phyloP scores from a whole-genome alignment of 2,329 filamentous ascomycete genomes.

The Trichophyton schoenleinii region DNA sequence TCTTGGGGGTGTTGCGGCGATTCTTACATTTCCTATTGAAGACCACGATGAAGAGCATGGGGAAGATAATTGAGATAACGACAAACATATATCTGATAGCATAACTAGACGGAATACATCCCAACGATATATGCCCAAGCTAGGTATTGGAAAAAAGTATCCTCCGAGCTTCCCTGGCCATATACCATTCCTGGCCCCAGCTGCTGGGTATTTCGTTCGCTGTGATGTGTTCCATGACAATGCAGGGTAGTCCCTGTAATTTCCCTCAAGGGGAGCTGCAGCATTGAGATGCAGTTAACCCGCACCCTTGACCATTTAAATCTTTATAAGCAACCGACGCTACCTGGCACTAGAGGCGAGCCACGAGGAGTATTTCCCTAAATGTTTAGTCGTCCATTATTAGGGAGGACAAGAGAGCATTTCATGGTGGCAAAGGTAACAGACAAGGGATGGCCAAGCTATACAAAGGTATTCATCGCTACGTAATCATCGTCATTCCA shows the following conservation, averaged over 20 bases:
- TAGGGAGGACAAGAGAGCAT: background rate
- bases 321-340: background rate
- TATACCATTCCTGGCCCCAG: background rate
- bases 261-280: background rate
- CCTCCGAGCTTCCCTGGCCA: background rate
- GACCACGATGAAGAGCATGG: conserved; percentile 63
- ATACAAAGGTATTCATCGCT: background rate
- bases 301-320: background rate
- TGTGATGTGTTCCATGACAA: background rate
- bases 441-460: background rate
- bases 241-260: background rate
- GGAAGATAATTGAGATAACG: conserved; percentile 19
- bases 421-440: background rate
- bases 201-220: too few relatives aligned
- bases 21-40: conserved; percentile 75
- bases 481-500: too few relatives aligned
- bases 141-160: background rate
- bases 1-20: conserved; percentile 75
- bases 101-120: background rate
- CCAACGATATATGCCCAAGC: background rate
- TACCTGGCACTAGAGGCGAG: background rate
- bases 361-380: background rate
- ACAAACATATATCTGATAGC: background rate
- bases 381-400: background rate
- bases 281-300: background rate